Evolutionary conservation across 768 basidiomycete species (phyloP).

Genomic region (Albatrellus ellisii): DNA sequence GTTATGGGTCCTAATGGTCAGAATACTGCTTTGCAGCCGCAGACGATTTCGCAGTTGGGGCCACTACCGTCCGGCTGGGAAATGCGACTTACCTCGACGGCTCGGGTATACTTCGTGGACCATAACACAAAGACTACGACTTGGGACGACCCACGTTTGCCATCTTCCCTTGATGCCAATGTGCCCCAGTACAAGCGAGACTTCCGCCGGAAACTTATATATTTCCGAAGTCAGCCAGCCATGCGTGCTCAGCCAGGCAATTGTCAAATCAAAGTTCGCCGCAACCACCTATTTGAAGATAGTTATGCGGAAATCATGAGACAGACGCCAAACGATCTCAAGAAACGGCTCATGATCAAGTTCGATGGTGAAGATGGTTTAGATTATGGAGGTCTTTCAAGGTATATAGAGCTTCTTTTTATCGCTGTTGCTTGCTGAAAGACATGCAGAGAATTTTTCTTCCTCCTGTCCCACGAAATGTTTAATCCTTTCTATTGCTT

Average conservation of each 20-base stretch:
- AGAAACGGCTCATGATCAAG: conserved; percentile 99
- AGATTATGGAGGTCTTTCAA: conserved; percentile 95
- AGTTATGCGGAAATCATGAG: conserved; percentile 99
- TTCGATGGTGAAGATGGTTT: conserved; percentile 98
- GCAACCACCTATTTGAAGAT: conserved; percentile 98
- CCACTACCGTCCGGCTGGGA: conserved; percentile 98
- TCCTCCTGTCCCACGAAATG: conserved; percentile 99
- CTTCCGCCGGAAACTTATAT: conserved; percentile 97
- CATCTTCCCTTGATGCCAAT: conserved; percentile 89
- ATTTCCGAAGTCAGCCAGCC: conserved; percentile 97
- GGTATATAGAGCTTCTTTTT: conserved; percentile 34
- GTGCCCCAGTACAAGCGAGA: conserved; percentile 99
- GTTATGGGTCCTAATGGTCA: conserved; percentile 93
- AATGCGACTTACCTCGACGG: conserved; percentile 97
- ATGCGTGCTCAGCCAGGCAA: conserved; percentile 98
- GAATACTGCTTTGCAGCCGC: conserved; percentile 79
- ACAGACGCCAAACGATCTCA: conserved; percentile 94
- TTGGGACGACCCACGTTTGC: conserved; percentile 97
- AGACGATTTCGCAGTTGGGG: conserved; percentile 92
- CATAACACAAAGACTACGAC: conserved; percentile 99
- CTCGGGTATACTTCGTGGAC: conserved; percentile 98
- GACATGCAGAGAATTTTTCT: conserved; percentile 87
- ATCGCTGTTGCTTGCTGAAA: conserved; percentile 1
- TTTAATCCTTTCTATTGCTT: conserved; percentile 99
- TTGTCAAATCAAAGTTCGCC: conserved; percentile 96